These are phyloP conservation scores for Fusarium lateritium DNA, from an alignment of 2,329 filamentous ascomycete genomes.

Conservation along the genomic window DNA sequence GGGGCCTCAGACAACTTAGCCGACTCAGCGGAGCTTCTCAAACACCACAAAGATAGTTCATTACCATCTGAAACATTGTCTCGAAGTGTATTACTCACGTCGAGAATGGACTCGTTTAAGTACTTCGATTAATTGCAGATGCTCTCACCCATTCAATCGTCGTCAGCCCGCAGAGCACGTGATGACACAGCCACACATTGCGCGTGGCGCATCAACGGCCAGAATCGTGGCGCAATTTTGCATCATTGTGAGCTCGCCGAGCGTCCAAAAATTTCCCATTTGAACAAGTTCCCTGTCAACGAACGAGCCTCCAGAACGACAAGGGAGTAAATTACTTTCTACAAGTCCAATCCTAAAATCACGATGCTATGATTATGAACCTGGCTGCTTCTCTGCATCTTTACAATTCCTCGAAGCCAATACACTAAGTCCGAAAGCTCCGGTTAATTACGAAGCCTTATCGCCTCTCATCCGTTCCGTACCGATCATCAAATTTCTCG, in stretches of 20 bases:
- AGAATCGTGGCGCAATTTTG: constrained; percentile 43
- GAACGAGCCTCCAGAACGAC: constrained; percentile 21
- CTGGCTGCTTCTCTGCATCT: constrained; percentile 14
- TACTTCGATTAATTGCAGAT: background rate
- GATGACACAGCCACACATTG: constrained; percentile 14
- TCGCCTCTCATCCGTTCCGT: constrained; percentile 33
- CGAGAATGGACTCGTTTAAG: background rate
- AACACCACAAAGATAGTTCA: background rate
- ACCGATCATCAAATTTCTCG: constrained; percentile 32
- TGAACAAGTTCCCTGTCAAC: constrained; percentile 11
- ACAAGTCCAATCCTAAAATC: constrained; percentile 2
- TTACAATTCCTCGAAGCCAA: constrained; percentile 24
- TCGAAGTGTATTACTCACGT: background rate
- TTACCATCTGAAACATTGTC: constrained; percentile 15
- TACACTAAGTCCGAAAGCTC: constrained; percentile 43
- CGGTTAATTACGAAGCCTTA: constrained; percentile 36
- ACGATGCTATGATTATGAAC: constrained; percentile 31
- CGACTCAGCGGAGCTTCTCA: background rate
- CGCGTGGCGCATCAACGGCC: background rate
- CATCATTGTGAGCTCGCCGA: constrained; percentile 40
- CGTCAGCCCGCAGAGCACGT: constrained; percentile 25
- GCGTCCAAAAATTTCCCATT: constrained; percentile 33
- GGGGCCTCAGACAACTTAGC: constrained; percentile 3
- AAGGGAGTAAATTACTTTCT: constrained; percentile 14
- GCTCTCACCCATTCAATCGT: background rate